These are phyloP conservation scores for Pueraria montana DNA, from an alignment of 306 rosid genomes.

Conservation along the genomic window DNA sequence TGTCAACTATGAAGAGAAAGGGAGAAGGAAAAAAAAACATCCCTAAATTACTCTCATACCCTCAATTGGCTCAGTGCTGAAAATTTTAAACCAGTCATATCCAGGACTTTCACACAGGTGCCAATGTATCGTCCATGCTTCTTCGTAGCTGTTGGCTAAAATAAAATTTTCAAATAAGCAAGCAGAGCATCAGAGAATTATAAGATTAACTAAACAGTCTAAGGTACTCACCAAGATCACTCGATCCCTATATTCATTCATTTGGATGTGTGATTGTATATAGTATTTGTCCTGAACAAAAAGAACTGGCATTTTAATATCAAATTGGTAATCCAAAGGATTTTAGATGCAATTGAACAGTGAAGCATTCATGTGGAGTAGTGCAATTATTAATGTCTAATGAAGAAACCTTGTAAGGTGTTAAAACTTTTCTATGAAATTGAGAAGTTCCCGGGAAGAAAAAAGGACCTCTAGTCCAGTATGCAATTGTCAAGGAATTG, in stretches of 20 bases:
- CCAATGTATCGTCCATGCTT: slow-evolving; percentile 81
- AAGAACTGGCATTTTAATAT: slow-evolving; percentile 30
- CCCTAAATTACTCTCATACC: slow-evolving; percentile 56
- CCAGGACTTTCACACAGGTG: slow-evolving; percentile 88
- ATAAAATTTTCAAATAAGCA: slow-evolving; percentile 45
- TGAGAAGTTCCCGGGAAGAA: background rate
- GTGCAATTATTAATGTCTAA: no score
- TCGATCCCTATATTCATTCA: slow-evolving; percentile 94
- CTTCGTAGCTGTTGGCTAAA: slow-evolving; percentile 79
- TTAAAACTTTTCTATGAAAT: background rate
- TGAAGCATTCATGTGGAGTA: background rate
- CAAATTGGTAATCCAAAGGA: slow-evolving; percentile 16
- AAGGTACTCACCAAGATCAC: slow-evolving; percentile 75
- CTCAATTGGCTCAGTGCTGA: slow-evolving; percentile 89
- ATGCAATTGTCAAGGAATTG: slow-evolving; percentile 1
- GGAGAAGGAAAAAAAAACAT: no score
- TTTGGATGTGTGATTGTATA: slow-evolving; percentile 94
- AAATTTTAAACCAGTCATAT: slow-evolving; percentile 93
- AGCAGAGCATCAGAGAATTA: background rate
- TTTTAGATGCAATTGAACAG: background rate
- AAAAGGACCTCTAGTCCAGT: background rate
- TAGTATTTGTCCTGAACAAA: slow-evolving; percentile 80
- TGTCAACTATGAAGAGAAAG: slow-evolving; percentile 46
- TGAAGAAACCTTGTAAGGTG: no score
- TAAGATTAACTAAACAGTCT: slow-evolving; percentile 27